phyloP scores from a whole-genome alignment of 2,329 filamentous ascomycete species.

The Madurella mycetomatis region DNA sequence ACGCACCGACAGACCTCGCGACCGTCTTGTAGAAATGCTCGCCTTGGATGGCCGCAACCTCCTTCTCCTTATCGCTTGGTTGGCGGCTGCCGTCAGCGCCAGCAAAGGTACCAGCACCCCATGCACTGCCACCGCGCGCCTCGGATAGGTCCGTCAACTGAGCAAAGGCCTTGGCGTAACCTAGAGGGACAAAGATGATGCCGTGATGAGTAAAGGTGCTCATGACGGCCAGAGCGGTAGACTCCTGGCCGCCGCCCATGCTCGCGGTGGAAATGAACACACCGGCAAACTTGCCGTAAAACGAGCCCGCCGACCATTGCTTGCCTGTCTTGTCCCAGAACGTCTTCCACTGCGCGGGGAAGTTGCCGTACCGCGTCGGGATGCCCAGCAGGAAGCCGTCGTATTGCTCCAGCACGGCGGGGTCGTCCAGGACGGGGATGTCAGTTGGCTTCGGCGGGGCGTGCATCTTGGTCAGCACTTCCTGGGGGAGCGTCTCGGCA shows the following conservation, averaged over 20 bases:
- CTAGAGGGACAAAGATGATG: conserved; percentile 92
- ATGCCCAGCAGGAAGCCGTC: conserved; percentile 91
- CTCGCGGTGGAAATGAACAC: conserved; percentile 86
- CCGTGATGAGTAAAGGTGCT: conserved; percentile 89
- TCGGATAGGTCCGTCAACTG: conserved; percentile 68
- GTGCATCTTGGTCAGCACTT: conserved; percentile 86
- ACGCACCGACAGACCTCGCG: conserved; percentile 61
- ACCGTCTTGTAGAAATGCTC: conserved; percentile 76
- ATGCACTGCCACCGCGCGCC: conserved; percentile 80
- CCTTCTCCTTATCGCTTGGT: conserved; percentile 69
- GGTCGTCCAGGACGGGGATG: conserved; percentile 59
- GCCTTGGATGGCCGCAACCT: conserved; percentile 78
- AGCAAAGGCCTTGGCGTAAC: conserved; percentile 76
- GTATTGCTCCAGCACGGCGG: conserved; percentile 62
- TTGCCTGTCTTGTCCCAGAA: conserved; percentile 89
- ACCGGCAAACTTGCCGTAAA: conserved; percentile 84
- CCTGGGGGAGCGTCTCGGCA: conserved; percentile 77
- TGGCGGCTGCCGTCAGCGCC: conserved; percentile 75
- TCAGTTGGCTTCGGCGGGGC: conserved; percentile 70
- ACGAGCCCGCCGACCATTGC: conserved; percentile 75
- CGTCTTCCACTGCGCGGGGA: conserved; percentile 89
- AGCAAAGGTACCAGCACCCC: conserved; percentile 92
- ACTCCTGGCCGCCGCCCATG: conserved; percentile 87
- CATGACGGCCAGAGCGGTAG: conserved; percentile 74
- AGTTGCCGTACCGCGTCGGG: conserved; percentile 94